Base-by-base conservation (phyloP, 2,329 filamentous ascomycete genomes). In the Epichloe sibirici region DNA sequence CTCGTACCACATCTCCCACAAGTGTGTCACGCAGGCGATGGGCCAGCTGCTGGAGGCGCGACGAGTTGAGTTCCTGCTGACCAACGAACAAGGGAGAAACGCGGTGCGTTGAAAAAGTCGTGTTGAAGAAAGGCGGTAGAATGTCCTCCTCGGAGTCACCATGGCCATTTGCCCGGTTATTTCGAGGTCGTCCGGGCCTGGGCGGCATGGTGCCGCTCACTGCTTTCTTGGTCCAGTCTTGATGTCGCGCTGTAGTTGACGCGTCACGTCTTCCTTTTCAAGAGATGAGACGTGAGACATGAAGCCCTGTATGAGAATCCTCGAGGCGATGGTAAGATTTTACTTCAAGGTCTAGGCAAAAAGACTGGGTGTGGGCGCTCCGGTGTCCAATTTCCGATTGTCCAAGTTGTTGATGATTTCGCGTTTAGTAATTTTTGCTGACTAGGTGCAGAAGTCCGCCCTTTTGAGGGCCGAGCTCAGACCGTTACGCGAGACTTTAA, bases 1-100 rank as follows among this genome's bases (percentile, higher is more conserved):
- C 79, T 52, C 79, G 75, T n/a, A 82, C 75, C 1, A 79, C 74
- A 57, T 82, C 78, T 15, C 78, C 78, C 0, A 80, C 76, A 0
- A 82, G 69, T 1, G 69, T 69, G 47, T 82, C 78, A 40, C 78
- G 74, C 2, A 82, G 64, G 2, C 74, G 69, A 7, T 70, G 69
- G 1, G 75, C 71, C 0, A 81, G 66, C 0, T 62, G 52, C 13
- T 68, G 62, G 2, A 82, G 68, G 3, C 72, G 69, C 0, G 60
- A 43, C 0, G 62, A 46, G 0, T 66, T 66, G 1, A 80, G 66
- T 13, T 60, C 59, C 2, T 71, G 63, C 3, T 63, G 51, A 25
- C 75, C 76, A 23, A 77, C 54, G 59, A 74, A 73, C 1, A 82
- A 66, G 1, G 78, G 77, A 0, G 78, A 81, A 3, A 74, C 71